These are phyloP conservation scores for Moesziomyces sp. DNA, from an alignment of 1,284 basidiomycete species.

Conservation along the genomic window DNA sequence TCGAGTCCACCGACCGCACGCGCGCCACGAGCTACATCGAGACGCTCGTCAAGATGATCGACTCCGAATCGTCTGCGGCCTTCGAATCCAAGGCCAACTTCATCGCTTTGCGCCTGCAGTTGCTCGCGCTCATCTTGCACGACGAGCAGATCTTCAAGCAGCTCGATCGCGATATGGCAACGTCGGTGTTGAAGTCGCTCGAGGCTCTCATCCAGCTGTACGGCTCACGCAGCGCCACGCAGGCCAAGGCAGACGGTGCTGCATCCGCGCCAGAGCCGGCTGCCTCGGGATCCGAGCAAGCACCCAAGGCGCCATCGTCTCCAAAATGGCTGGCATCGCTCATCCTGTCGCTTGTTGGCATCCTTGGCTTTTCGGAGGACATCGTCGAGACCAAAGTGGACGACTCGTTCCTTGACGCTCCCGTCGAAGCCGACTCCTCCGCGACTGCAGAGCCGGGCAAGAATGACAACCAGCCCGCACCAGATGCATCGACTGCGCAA, in stretches of 20 bases:
- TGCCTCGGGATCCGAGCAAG: neutral
- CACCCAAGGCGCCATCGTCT: slow-evolving; percentile 5
- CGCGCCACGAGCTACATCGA: slow-evolving; percentile 25
- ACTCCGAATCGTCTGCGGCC: slow-evolving; percentile 28
- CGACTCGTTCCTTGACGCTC: slow-evolving; percentile 27
- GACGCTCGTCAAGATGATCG: slow-evolving; percentile 39
- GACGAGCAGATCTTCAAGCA: slow-evolving; percentile 75
- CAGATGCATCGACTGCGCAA: neutral
- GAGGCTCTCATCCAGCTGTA: slow-evolving; percentile 34
- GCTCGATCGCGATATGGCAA: slow-evolving; percentile 72
- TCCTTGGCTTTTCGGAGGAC: slow-evolving; percentile 80
- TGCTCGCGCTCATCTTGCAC: slow-evolving; percentile 83
- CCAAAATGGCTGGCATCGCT: slow-evolving; percentile 49
- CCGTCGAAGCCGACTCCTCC: slow-evolving; percentile 1
- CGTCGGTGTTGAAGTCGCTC: slow-evolving; percentile 32
- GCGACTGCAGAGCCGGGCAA: neutral
- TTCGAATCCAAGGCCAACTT: slow-evolving; percentile 38
- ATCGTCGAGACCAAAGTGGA: slow-evolving; percentile 73
- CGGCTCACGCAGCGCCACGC: slow-evolving; percentile 47
- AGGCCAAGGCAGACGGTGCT: neutral
- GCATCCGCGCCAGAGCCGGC: neutral
- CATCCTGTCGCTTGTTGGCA: slow-evolving; percentile 43
- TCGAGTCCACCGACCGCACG: slow-evolving; percentile 40
- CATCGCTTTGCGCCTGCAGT: slow-evolving; percentile 80
- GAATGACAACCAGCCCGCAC: neutral